Conservation (phyloP, 768 basidiomycete species). For the Tulasnella sp. region DNA sequence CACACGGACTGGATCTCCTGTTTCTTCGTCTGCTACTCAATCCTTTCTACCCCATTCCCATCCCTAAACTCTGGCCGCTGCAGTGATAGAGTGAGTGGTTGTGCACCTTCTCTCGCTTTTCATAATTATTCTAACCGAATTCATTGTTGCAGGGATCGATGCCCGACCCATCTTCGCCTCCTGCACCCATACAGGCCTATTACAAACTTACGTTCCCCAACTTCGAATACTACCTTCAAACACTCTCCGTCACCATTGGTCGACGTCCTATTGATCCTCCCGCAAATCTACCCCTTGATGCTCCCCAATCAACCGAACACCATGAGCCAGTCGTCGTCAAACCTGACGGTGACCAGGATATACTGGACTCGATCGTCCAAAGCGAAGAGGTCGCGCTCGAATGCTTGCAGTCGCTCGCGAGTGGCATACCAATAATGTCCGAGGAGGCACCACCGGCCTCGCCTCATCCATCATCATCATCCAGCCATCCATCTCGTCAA, state of each 20-base stretch:
- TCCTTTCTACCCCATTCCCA: too few relatives aligned
- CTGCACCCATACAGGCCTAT: constrained; percentile 59
- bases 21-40: too few relatives aligned
- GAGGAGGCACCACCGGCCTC: background rate
- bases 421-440: background rate
- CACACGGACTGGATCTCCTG: too few relatives aligned
- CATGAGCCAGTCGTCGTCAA: too few relatives aligned
- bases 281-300: background rate
- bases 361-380: too few relatives aligned
- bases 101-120: too few relatives aligned
- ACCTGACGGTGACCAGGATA: too few relatives aligned
- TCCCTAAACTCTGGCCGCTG: too few relatives aligned
- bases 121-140: too few relatives aligned
- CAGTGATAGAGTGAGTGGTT: too few relatives aligned
- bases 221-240: constrained; percentile 96
- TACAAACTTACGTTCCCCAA: constrained; percentile 88
- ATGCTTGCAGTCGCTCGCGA: background rate
- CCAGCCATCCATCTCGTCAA: constrained; percentile 1
- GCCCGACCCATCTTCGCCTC: background rate
- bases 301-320: too few relatives aligned
- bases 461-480: constrained; percentile 9
- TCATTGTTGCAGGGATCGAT: too few relatives aligned
- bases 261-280: constrained; percentile 46
- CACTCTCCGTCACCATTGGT: constrained; percentile 87
- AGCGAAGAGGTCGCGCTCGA: background rate